Conservation (phyloP, 345 rosid genomes). For the Passiflora organensis region DNA sequence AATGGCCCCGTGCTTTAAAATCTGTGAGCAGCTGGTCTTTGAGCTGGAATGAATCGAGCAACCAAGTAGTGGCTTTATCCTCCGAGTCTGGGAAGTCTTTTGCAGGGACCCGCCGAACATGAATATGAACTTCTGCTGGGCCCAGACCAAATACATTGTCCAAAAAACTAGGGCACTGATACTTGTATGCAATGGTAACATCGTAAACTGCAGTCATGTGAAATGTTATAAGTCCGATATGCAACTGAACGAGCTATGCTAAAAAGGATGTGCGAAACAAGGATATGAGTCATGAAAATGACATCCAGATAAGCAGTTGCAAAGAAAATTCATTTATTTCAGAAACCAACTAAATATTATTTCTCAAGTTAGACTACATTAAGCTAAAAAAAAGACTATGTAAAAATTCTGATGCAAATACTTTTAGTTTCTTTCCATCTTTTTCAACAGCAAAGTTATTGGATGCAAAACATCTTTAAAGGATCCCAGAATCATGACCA, state of each 20-base stretch:
- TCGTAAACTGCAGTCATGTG: slow-evolving; percentile 63
- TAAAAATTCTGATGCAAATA: no score
- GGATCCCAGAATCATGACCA: no score
- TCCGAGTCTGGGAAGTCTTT: slow-evolving; percentile 45
- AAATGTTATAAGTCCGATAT: neutral
- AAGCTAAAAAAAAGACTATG: no score
- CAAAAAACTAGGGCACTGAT: slow-evolving; percentile 58
- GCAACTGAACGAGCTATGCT: neutral
- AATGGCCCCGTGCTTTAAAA: slow-evolving; percentile 53
- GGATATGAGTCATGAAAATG: neutral
- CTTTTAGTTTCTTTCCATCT: no score
- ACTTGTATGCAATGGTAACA: slow-evolving; percentile 67
- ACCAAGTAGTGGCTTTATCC: slow-evolving; percentile 48
- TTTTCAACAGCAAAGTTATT: no score
- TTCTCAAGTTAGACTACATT: no score
- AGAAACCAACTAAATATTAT: no score
- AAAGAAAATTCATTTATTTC: no score
- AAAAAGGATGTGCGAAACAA: no score
- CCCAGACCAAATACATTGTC: slow-evolving; percentile 77
- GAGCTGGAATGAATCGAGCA: slow-evolving; percentile 47
- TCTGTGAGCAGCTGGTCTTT: slow-evolving; percentile 59
- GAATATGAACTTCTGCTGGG: slow-evolving; percentile 83
- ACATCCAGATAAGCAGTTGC: no score
- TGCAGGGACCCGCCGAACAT: slow-evolving; percentile 45
- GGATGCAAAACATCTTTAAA: no score